Conservation (phyloP, 768 basidiomycete genomes). For the Leccinum subtestaceum region DNA sequence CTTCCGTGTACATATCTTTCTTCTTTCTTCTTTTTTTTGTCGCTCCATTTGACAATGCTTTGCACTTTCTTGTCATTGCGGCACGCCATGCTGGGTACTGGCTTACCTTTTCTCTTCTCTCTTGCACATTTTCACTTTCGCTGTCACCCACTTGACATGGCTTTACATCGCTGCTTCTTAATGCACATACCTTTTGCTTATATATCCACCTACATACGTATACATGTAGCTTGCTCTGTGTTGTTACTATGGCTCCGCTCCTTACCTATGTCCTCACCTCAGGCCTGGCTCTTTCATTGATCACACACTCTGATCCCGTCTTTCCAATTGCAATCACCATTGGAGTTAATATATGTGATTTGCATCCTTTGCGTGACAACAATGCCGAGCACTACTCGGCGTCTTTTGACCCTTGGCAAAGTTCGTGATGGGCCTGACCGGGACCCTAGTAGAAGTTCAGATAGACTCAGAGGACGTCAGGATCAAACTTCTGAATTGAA, state of each 20-base stretch:
- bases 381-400: background rate
- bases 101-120: slow-evolving; percentile 6
- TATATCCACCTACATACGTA: background rate
- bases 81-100: slow-evolving; percentile 16
- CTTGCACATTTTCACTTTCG: background rate
- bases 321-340: background rate
- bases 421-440: background rate
- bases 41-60: slow-evolving; percentile 1
- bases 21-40: background rate
- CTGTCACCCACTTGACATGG: slow-evolving; percentile 18
- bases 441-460: background rate
- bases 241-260: background rate
- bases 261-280: slow-evolving; percentile 1
- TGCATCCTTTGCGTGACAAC: background rate
- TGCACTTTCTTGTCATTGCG: slow-evolving; percentile 3
- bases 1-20: slow-evolving; percentile 12
- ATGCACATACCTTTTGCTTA: background rate
- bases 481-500: background rate
- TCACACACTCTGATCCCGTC: background rate
- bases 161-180: background rate
- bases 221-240: slow-evolving; percentile 6
- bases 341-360: background rate
- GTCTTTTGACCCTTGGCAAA: background rate
- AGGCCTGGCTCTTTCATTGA: background rate
- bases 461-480: background rate